phyloP scores from a whole-genome alignment of 768 basidiomycete genomes.

The Ramaria rubella region DNA sequence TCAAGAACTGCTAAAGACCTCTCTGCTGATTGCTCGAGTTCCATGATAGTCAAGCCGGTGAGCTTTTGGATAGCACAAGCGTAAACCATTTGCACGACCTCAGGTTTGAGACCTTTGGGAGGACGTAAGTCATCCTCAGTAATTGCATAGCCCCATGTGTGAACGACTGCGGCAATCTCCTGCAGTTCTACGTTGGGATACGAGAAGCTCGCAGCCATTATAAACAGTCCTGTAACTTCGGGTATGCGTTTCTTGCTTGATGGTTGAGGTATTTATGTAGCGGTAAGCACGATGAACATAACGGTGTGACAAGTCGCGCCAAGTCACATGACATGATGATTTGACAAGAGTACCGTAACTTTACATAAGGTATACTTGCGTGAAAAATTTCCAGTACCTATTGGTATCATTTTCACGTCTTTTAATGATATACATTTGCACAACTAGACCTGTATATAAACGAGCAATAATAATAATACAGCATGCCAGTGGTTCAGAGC shows the following conservation, averaged over 20 bases:
- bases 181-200: constrained; percentile 2
- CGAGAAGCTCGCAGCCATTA: neutral
- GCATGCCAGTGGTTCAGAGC: neutral
- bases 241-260: too few species aligned
- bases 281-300: neutral
- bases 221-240: too few species aligned
- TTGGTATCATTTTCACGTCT: too few species aligned
- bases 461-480: neutral
- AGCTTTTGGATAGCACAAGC: constrained; percentile 22
- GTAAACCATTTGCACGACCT: constrained; percentile 7
- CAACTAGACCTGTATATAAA: too few species aligned
- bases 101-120: constrained; percentile 8
- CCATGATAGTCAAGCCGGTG: constrained; percentile 52
- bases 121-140: constrained; percentile 3
- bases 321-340: neutral
- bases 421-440: too few species aligned
- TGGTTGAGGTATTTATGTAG: too few species aligned
- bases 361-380: too few species aligned
- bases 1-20: constrained; percentile 45
- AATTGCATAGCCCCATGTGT: constrained; percentile 6
- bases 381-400: too few species aligned
- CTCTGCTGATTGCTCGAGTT: constrained; percentile 53
- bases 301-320: constrained; percentile 3
- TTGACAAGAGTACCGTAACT: too few species aligned
- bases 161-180: constrained; percentile 9